Conservation (phyloP, 306 rosid species). For the Medicago truncatula region MtrunA17r5.0-ANR NC_053044.1:55826001-55826500, state of each 20-base stretch:
- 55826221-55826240: slow-evolving; percentile 79
- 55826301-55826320: slow-evolving; percentile 90
- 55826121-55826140: slow-evolving; percentile 54
- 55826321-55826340: slow-evolving; percentile 91
- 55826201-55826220: slow-evolving; percentile 88
- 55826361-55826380: slow-evolving; percentile 96
- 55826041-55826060: slow-evolving; percentile 6
- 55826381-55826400: slow-evolving; percentile 82
- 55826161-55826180: slow-evolving; percentile 83
- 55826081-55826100: not conserved
- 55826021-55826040: not conserved
- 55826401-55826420: not conserved
- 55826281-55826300: slow-evolving; percentile 83
- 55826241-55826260: slow-evolving; percentile 92
- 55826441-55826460: slow-evolving; percentile 1
- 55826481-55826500: not conserved
- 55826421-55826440: not conserved
- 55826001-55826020: slow-evolving; percentile 46
- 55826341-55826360: slow-evolving; percentile 79
- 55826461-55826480: not conserved
- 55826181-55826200: slow-evolving; percentile 84
- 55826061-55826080: not conserved
- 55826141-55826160: slow-evolving; percentile 80
- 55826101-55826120: not conserved
- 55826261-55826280: slow-evolving; percentile 90